Percentiles rank a stretch among this genome's conserved stretches.
Conservation (phyloP, 208 protist genomes). For the Novymonas esmeraldas region DNA sequence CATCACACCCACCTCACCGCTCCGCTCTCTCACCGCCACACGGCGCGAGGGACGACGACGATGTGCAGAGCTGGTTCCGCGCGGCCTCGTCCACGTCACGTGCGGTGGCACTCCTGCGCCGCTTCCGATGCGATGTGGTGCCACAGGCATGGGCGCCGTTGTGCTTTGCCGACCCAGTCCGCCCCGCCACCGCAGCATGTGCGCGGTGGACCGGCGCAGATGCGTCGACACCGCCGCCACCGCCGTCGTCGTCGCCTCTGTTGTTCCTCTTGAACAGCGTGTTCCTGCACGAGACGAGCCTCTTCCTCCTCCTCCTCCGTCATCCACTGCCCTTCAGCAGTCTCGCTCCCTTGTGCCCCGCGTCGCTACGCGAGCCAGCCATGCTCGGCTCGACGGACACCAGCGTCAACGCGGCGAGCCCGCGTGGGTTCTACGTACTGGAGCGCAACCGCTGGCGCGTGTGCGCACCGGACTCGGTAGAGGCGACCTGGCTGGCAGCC, state of each 20-base stretch:
- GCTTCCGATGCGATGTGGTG: no score
- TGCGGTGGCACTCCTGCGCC: not conserved
- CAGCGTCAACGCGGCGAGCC: not conserved
- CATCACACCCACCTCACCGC: not conserved
- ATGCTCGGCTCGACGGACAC: not conserved
- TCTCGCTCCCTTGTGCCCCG: not conserved
- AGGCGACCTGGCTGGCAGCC: slow-evolving; percentile 6
- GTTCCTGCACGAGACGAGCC: slow-evolving; percentile 69
- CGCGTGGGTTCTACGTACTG: slow-evolving; percentile 1
- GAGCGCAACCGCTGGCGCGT: not conserved
- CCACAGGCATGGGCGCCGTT: slow-evolving; percentile 1
- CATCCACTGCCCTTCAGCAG: slow-evolving; percentile 21
- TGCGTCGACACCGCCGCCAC: not conserved
- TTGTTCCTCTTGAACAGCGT: slow-evolving; percentile 42
- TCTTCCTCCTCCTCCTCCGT: slow-evolving; percentile 62
- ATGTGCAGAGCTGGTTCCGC: not conserved
- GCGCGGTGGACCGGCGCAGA: not conserved
- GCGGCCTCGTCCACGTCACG: not conserved
- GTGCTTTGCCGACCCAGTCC: slow-evolving; percentile 9
- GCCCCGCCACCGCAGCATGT: no score
- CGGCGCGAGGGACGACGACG: no score
- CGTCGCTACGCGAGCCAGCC: not conserved
- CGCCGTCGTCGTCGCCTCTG: not conserved
- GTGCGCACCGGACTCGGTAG: not conserved
- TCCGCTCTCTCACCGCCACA: not conserved